Evolutionary conservation across 108 stramenopile genomes (phyloP).

Genomic region (Pseudonitzschia pungens): DNA sequence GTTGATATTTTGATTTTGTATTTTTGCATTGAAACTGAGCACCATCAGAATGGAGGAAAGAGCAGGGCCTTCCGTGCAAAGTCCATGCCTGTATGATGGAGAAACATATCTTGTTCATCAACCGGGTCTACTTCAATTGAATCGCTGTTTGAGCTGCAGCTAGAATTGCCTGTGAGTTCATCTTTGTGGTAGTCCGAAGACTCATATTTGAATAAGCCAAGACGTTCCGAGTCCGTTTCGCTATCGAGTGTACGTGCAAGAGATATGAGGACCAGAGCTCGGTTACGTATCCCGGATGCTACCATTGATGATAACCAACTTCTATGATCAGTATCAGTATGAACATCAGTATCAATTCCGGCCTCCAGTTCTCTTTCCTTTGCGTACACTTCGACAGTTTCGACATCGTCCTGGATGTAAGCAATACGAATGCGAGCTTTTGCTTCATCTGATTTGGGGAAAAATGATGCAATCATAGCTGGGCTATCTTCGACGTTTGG

Average conservation of each 20-base stretch:
- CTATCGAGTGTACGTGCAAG: constrained; percentile 2
- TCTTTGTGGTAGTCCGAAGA: not conserved
- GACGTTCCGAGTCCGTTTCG: not conserved
- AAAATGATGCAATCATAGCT: constrained; percentile 15
- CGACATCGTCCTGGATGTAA: constrained; percentile 38
- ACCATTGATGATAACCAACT: constrained; percentile 16
- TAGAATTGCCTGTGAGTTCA: not conserved
- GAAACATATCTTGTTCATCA: constrained; percentile 1
- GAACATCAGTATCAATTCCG: not conserved
- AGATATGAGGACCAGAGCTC: constrained; percentile 31
- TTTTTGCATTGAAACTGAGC: not conserved
- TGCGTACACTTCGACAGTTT: constrained; percentile 32
- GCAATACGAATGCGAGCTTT: constrained; percentile 19
- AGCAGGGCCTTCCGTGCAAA: not conserved
- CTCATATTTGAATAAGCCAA: not conserved
- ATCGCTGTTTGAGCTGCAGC: not conserved
- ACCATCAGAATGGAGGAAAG: not conserved
- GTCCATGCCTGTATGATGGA: not conserved
- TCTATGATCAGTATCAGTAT: not conserved
- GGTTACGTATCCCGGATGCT: constrained; percentile 11
- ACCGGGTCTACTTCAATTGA: not conserved
- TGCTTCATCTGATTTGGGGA: not conserved
- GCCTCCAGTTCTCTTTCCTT: constrained; percentile 27
- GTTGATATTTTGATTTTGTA: not conserved
- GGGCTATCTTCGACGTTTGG: constrained; percentile 33